Evolutionary conservation across 2,329 filamentous ascomycete species (phyloP).

Genomic region (Periglandula ipomoeae): DNA sequence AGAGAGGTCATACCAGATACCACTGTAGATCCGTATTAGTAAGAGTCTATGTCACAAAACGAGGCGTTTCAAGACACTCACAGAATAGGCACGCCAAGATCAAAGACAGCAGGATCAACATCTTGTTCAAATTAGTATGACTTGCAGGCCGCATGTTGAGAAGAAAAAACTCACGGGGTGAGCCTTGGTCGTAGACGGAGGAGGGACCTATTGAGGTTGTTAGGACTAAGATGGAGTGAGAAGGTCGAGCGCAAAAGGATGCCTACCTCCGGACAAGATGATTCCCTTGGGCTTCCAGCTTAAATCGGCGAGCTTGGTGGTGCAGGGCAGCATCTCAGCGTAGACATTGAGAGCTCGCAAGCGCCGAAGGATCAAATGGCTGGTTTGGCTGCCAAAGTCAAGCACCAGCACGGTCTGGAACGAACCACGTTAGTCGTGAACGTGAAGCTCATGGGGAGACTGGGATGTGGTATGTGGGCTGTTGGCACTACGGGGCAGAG

Average conservation of each 20-base stretch:
- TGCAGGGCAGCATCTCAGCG: constrained; percentile 82
- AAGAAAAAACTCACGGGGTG: constrained; percentile 29
- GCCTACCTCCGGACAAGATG: constrained; percentile 40
- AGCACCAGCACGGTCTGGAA: constrained; percentile 57
- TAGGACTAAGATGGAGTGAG: constrained; percentile 6
- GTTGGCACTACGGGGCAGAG: too few species aligned
- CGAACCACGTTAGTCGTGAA: not conserved
- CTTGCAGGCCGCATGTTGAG: not conserved
- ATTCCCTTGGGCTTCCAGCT: constrained; percentile 75
- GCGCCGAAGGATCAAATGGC: constrained; percentile 63
- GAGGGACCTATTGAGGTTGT: constrained; percentile 29
- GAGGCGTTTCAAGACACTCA: constrained; percentile 6
- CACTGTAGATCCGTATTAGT: constrained; percentile 2
- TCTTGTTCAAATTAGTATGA: constrained; percentile 24
- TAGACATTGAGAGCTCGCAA: constrained; percentile 53
- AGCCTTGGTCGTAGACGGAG: constrained; percentile 74
- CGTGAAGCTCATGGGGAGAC: not conserved
- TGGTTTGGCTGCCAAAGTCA: constrained; percentile 52
- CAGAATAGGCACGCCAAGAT: constrained; percentile 22
- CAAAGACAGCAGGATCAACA: constrained; percentile 56
- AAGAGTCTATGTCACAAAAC: not conserved
- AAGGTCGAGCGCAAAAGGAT: not conserved
- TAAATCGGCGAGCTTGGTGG: constrained; percentile 67
- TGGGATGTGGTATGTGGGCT: too few species aligned
- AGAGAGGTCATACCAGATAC: constrained; percentile 47